phyloP scores from a whole-genome alignment of 345 rosid genomes.

The Salix exigua region DNA sequence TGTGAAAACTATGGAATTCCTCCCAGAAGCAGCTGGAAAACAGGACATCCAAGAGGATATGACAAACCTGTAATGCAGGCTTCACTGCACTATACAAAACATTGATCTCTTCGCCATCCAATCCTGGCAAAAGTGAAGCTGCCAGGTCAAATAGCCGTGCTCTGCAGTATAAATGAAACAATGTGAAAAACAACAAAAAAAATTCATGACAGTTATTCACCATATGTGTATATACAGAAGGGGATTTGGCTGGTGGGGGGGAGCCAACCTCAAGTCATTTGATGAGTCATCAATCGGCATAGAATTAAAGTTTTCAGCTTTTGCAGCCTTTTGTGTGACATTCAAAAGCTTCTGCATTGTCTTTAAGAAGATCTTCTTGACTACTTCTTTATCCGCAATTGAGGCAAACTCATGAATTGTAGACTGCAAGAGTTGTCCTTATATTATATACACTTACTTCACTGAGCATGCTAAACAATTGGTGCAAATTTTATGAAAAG shows the following conservation, averaged over 20 bases:
- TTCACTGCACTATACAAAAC: slow-evolving; percentile 56
- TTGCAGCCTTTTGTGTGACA: slow-evolving; percentile 55
- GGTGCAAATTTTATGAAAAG: background rate
- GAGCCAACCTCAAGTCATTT: slow-evolving; percentile 48
- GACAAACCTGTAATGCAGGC: slow-evolving; percentile 74
- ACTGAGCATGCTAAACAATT: background rate
- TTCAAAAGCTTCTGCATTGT: slow-evolving; percentile 71
- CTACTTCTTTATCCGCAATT: slow-evolving; percentile 62
- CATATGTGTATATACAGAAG: too few relatives aligned
- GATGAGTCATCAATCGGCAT: slow-evolving; percentile 54
- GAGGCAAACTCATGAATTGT: slow-evolving; percentile 72
- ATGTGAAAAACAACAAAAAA: background rate
- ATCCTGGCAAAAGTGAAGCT: slow-evolving; percentile 74
- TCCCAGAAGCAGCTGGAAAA: background rate
- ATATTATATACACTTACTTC: background rate
- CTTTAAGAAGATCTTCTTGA: slow-evolving; percentile 44
- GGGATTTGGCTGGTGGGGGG: background rate
- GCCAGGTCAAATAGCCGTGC: slow-evolving; percentile 75
- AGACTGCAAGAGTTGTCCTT: slow-evolving; percentile 48
- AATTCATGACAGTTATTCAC: background rate
- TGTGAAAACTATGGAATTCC: background rate
- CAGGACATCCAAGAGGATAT: background rate
- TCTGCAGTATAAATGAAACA: slow-evolving; percentile 44
- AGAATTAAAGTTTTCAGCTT: slow-evolving; percentile 37
- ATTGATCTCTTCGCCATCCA: slow-evolving; percentile 50